Base-by-base conservation (phyloP, 1,284 basidiomycete species). In the Malassezia brasiliensis region DNA sequence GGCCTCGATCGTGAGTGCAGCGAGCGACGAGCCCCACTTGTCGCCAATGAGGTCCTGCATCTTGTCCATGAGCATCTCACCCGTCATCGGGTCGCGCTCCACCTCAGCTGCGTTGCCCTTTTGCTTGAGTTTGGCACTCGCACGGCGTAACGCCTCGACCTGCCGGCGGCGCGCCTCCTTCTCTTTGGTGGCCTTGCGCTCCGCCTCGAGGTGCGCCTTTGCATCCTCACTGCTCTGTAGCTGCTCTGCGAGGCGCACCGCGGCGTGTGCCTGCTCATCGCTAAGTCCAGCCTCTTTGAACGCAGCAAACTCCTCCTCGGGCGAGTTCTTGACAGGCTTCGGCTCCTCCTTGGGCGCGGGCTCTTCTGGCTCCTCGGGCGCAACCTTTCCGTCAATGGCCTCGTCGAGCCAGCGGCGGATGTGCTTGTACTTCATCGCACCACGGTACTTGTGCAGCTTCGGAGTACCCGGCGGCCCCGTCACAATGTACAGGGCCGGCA, bases 321-420 rank as follows among this genome's bases (percentile, higher is more conserved):
- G 44, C 12, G 40, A 46, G 37, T 51, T 40, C 22, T 38, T 15
- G 6, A 25, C 41, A 35, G 25, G 17, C 39, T 57, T 17, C 12
- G 52, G 14, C 8, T 14, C n/a, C 32, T 28, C 14, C 38, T 63
- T 62, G 17, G n/a, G 22, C 41, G 40, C 37, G 32, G 28, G 44
- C 39, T 22, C 41, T 32, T 44, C 59, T 42, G 53, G 61, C 35
- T 59, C 60, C 37, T 64, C 66, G 12, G 62, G 61, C 22, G 50
- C 49, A 17, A 31, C 20, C 15, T 37, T 34, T 30, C 44, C 49
- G n/a, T 44, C 42, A 1, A 61, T 36, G 11, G 56, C 62, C 30
- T 65, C 41, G 42, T 72, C 63, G 37, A 72, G 59, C 71, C 71
- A 74, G 10, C 32, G 48, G 37, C 66, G 61, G 28, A 74, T 59